phyloP scores from a whole-genome alignment of 2,329 filamentous ascomycete genomes.

The Colletotrichum salicis region DNA sequence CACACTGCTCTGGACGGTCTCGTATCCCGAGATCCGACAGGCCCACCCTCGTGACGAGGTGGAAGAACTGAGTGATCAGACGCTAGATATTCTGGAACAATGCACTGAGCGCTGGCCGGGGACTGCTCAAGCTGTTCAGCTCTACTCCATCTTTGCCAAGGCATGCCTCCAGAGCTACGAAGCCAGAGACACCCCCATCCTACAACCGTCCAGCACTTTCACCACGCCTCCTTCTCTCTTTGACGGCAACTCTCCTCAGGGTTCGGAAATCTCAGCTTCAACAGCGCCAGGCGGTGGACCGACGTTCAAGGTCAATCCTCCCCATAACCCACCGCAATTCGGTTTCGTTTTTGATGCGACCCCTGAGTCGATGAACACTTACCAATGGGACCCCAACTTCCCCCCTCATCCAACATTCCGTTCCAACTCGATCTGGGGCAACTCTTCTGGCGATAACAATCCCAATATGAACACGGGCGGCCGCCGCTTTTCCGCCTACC shows the following conservation, averaged over 20 bases:
- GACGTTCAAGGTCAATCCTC: slow-evolving; percentile 56
- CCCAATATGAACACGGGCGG: slow-evolving; percentile 44
- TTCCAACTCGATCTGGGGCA: slow-evolving; percentile 74
- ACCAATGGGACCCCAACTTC: slow-evolving; percentile 53
- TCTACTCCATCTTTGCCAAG: slow-evolving; percentile 86
- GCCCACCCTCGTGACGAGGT: slow-evolving; percentile 80
- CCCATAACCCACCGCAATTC: slow-evolving; percentile 66
- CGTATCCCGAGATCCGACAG: slow-evolving; percentile 83
- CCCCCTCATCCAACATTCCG: slow-evolving; percentile 66
- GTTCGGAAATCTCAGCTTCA: slow-evolving; percentile 51
- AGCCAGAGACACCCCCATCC: slow-evolving; percentile 56
- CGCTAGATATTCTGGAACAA: slow-evolving; percentile 80
- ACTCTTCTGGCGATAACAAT: slow-evolving; percentile 63
- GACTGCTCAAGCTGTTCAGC: slow-evolving; percentile 81
- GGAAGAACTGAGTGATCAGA: slow-evolving; percentile 77
- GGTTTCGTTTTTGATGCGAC: slow-evolving; percentile 68
- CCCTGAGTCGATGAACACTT: slow-evolving; percentile 62
- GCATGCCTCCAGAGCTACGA: slow-evolving; percentile 92
- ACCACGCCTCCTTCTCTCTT: slow-evolving; percentile 60
- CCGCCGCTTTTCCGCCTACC: slow-evolving; percentile 72
- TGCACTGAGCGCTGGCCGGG: slow-evolving; percentile 93
- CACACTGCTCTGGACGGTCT: slow-evolving; percentile 90
- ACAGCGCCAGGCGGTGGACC: slow-evolving; percentile 43
- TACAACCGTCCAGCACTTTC: slow-evolving; percentile 47
- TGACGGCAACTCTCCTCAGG: slow-evolving; percentile 59